Evolutionary conservation across 805 yeast genomes (phyloP).

Genomic region (Tetrapisispora iriomotensis): DNA sequence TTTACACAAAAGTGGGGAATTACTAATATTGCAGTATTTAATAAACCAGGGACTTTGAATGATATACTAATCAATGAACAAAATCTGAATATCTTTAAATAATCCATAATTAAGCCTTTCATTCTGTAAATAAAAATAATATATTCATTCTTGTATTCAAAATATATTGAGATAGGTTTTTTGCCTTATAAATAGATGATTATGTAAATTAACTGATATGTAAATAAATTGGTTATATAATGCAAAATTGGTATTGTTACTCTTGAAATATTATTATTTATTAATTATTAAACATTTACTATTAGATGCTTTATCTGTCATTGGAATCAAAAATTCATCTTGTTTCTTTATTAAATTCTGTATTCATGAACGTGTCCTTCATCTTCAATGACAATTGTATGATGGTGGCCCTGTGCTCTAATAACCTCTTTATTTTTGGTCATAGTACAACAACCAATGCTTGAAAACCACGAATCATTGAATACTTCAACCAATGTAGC

Average conservation of each 20-base stretch:
- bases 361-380: not conserved
- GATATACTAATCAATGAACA: constrained; percentile 3
- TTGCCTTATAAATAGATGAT: no score
- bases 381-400: constrained; percentile 40
- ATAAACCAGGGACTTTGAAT: constrained; percentile 17
- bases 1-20: constrained; percentile 31
- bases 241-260: not conserved
- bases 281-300: not conserved
- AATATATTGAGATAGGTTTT: no score
- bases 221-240: not conserved
- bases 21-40: constrained; percentile 19
- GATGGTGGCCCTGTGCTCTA: constrained; percentile 41
- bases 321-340: not conserved
- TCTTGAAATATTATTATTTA: not conserved
- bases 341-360: constrained; percentile 1
- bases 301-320: not conserved
- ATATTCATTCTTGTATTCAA: no score
- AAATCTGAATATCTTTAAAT: constrained; percentile 1
- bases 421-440: constrained; percentile 32
- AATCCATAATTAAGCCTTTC: no score
- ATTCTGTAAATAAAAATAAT: no score
- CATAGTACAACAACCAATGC: constrained; percentile 51
- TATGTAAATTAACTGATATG: not conserved
- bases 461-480: constrained; percentile 59
- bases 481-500: constrained; percentile 59